Percentiles rank a stretch among this genome's conserved stretches.
Conservation (phyloP, 2,329 filamentous ascomycete genomes). For the Immersiporthe knoxdaviesiana region DNA sequence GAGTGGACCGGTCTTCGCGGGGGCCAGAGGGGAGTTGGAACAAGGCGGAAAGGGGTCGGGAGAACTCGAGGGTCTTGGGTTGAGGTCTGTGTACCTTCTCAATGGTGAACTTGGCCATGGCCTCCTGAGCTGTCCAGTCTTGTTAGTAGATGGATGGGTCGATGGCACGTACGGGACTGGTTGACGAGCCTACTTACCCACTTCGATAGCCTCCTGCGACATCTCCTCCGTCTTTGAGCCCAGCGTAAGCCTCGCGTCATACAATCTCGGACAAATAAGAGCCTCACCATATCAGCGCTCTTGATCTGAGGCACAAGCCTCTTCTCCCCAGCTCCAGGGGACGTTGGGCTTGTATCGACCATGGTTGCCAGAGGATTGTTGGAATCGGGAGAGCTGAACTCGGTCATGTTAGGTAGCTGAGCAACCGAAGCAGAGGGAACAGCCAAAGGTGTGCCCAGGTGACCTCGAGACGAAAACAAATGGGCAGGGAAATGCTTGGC, state of each 20-base stretch:
- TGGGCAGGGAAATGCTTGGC: not conserved
- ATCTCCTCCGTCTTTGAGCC: constrained; percentile 88
- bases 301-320: constrained; percentile 89
- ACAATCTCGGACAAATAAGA: no score
- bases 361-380: constrained; percentile 16
- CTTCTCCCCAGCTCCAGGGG: constrained; percentile 66
- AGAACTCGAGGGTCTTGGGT: not conserved
- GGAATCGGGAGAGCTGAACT: not conserved
- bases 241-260: constrained; percentile 17
- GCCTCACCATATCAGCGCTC: constrained; percentile 92
- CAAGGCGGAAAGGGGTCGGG: not conserved
- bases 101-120: constrained; percentile 65
- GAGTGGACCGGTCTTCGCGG: not conserved
- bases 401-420: constrained; percentile 10
- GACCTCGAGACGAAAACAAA: not conserved
- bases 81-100: constrained; percentile 58
- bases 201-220: constrained; percentile 93
- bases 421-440: not conserved
- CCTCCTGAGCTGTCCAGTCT: constrained; percentile 56
- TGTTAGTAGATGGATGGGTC: constrained; percentile 8
- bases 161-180: constrained; percentile 5
- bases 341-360: constrained; percentile 35
- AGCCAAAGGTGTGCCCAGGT: not conserved
- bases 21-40: not conserved
- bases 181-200: constrained; percentile 67